These are phyloP conservation scores for Pilatotrama ljubarskyi DNA, from an alignment of 768 basidiomycete species.

Conservation along the genomic window DNA sequence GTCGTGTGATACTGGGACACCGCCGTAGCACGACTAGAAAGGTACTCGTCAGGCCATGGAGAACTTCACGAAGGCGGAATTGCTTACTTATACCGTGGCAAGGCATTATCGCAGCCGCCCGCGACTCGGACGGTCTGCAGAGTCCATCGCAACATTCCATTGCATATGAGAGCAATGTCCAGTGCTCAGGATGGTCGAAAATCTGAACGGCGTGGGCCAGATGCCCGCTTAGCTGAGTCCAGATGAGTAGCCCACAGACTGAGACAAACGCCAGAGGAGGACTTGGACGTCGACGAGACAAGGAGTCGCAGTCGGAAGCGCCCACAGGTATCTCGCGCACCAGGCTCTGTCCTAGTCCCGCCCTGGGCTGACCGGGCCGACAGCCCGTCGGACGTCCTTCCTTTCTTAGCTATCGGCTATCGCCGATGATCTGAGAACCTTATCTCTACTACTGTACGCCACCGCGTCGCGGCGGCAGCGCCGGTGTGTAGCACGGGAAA, in stretches of 20 bases:
- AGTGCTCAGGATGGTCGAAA: not conserved
- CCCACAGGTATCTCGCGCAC: not conserved
- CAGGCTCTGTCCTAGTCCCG: constrained; percentile 1
- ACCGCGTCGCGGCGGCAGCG: constrained; percentile 6
- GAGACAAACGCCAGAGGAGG: not conserved
- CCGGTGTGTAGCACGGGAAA: not conserved
- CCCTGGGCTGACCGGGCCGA: not conserved
- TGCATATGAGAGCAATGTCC: constrained; percentile 37
- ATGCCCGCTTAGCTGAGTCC: no score
- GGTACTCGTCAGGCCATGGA: no score
- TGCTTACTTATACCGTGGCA: not conserved
- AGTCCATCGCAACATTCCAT: constrained; percentile 85
- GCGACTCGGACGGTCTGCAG: constrained; percentile 50
- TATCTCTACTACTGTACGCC: constrained; percentile 30
- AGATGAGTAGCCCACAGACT: no score
- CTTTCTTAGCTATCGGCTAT: not conserved
- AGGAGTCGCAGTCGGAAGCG: not conserved
- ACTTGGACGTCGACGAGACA: no score
- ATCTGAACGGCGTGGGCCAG: not conserved
- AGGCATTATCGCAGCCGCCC: constrained; percentile 37
- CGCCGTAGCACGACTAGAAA: no score
- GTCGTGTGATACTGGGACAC: no score
- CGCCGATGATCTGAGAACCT: constrained; percentile 18
- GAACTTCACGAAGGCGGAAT: no score
- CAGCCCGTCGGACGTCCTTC: no score